phyloP scores from a whole-genome alignment of 768 basidiomycete genomes.

The Lactarius pseudohatsudake region DNA sequence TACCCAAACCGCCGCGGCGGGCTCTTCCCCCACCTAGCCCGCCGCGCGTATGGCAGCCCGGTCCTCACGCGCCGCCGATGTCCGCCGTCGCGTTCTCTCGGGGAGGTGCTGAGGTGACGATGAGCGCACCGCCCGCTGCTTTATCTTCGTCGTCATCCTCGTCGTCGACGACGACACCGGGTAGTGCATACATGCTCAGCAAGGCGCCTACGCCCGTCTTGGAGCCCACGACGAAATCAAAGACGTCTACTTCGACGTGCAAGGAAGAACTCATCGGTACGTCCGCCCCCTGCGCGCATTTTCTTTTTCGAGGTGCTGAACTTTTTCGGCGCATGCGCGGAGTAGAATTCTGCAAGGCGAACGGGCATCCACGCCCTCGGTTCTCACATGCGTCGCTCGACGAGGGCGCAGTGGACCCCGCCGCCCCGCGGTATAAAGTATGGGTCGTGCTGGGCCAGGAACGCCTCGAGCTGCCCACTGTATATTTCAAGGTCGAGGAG shows the following conservation, averaged over 20 bases:
- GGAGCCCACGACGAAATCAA: background rate
- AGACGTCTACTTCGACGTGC: background rate
- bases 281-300: background rate
- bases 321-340: background rate
- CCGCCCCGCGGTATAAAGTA: constrained; percentile 19
- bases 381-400: constrained; percentile 9
- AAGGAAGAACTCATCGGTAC: constrained; percentile 19
- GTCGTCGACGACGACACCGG: background rate
- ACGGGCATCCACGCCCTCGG: constrained; percentile 2
- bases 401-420: background rate
- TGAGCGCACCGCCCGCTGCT: background rate
- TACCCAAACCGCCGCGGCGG: background rate
- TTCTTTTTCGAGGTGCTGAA: background rate
- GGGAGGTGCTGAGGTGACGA: background rate
- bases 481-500: constrained; percentile 17
- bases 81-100: background rate
- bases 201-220: background rate
- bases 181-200: background rate
- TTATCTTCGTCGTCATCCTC: background rate
- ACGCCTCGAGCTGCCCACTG: constrained; percentile 28
- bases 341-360: constrained; percentile 16
- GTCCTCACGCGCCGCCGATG: constrained; percentile 12
- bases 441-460: constrained; percentile 31
- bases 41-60: constrained; percentile 21
- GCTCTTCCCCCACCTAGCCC: background rate